Evolutionary conservation across 2,329 filamentous ascomycete genomes (phyloP), one percentile per base, ranked within the genome.

Genomic region (Leptosphaerulina australis): DNA sequence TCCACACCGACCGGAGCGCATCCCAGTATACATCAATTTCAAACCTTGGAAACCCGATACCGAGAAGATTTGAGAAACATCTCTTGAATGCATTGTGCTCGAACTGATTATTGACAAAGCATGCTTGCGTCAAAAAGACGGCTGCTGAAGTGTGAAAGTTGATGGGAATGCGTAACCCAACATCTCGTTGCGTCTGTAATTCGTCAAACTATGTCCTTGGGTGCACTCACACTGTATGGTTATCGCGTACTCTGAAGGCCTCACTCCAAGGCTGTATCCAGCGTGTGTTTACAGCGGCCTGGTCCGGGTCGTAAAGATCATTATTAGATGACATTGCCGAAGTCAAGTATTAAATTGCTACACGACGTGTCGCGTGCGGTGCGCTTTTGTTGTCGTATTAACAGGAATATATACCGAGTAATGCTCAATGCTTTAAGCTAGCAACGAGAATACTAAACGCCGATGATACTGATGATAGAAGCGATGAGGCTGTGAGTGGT

Each of bases 1-100:
- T 81, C 83, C 85, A 88, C 30, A 75, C 64, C 24, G 69, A 70
- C 21, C 78, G 76, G 22, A 71, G 75, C 18, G 77, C 62, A 56
- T 87, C 84, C 85, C 85, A 88, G 62, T 85, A 88, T 10, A 86
- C 59, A 65, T 88, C 85, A 21, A 86, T 69, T 33, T 81, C 70
- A 35, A 87, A 76, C 34, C 81, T 77, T 29, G 79, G 76, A 59
- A 84, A 86, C 4, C 83, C 83, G n/a, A 79, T 70, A 0, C 80
- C 78, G 21, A 88, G 72, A 1, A 88, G 74, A 65, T 87, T 86
- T 4, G 83, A 86, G 26, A 88, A 72, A 68, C 85, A 88, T 65
- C 74, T 77, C 28, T 74, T 74, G 12, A 79, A 77, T 3, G 75
- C 74, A 21, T 73, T 68, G 59, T 79, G 75, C 55, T 83, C 79